These are phyloP conservation scores for Jamesozyma piceae DNA, from an alignment of 805 yeast species.

Conservation along the genomic window DNA sequence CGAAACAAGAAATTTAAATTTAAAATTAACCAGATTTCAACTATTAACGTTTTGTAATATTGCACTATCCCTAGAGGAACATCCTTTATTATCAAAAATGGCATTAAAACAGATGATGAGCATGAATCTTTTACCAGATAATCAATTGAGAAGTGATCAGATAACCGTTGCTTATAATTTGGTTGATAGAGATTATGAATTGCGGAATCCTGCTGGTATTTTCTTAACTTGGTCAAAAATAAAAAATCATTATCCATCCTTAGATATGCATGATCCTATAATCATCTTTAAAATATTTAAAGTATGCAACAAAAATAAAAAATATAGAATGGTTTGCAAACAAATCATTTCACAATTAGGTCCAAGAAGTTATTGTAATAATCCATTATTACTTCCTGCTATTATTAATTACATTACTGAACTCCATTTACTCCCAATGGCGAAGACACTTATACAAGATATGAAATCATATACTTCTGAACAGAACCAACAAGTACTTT, in stretches of 20 bases:
- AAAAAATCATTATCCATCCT: conserved; percentile 9
- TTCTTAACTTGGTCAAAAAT: conserved; percentile 18
- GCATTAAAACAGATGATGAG: conserved; percentile 12
- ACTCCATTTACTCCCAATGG: conserved; percentile 8
- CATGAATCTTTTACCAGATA: conserved; percentile 1
- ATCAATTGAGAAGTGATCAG: conserved; percentile 7
- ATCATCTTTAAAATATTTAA: conserved; percentile 19
- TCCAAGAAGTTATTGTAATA: conserved; percentile 19
- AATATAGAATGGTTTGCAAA: conserved; percentile 13
- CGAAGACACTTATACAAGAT: conserved; percentile 15
- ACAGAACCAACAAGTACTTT: conserved; percentile 13
- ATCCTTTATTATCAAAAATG: conserved; percentile 11
- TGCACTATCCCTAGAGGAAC: conserved; percentile 12
- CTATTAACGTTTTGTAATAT: conserved; percentile 15
- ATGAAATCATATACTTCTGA: conserved; percentile 13
- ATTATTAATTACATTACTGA: conserved; percentile 17
- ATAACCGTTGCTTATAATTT: conserved; percentile 15
- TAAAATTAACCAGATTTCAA: conserved; percentile 11
- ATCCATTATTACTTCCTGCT: conserved; percentile 19
- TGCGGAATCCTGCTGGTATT: conserved; percentile 21
- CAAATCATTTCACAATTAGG: conserved; percentile 13
- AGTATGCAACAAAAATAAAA: conserved; percentile 14
- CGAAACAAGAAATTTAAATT: background rate
- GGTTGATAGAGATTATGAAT: conserved; percentile 16
- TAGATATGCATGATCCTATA: conserved; percentile 20